Conservation (phyloP, 176 grass and related monocot species). For the Rhynchospora pubera region DNA sequence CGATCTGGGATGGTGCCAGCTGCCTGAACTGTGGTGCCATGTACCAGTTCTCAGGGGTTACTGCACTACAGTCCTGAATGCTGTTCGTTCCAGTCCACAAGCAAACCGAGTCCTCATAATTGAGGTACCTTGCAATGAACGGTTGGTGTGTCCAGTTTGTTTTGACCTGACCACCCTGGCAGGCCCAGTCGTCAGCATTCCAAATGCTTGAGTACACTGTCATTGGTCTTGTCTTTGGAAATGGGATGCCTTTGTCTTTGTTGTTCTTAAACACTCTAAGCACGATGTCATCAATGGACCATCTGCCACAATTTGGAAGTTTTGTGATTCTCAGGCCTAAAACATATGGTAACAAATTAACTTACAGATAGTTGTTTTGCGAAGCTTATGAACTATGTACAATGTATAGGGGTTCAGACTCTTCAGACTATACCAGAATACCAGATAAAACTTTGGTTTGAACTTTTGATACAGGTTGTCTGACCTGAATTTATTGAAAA, state of each 20-base stretch:
- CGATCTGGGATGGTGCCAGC: constrained; percentile 23
- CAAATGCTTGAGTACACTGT: constrained; percentile 72
- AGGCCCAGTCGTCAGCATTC: constrained; percentile 85
- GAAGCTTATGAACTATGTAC: neutral
- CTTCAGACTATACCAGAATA: too few species aligned
- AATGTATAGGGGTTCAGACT: too few species aligned
- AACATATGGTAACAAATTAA: neutral
- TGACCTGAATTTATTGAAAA: too few species aligned
- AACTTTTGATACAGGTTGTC: too few species aligned
- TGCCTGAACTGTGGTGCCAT: neutral
- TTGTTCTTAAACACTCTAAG: constrained; percentile 64
- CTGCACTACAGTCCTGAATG: constrained; percentile 18
- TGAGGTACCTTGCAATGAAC: constrained; percentile 50
- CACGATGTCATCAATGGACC: constrained; percentile 42
- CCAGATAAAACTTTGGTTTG: too few species aligned
- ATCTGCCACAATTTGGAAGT: constrained; percentile 16
- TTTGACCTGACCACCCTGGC: constrained; percentile 54
- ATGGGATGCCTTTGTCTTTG: constrained; percentile 35
- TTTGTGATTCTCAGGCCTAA: too few species aligned
- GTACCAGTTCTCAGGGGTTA: constrained; percentile 26
- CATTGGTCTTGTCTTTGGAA: constrained; percentile 50
- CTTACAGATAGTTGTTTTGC: neutral
- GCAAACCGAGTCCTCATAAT: constrained; percentile 47
- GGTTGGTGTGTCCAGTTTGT: constrained; percentile 58
- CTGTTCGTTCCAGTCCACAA: constrained; percentile 38